A percentile compares a stretch with the other conserved stretches of the same genome.
phyloP scores from a whole-genome alignment of 495 filamentous ascomycete genomes.

The Tuber aestivum region DNA sequence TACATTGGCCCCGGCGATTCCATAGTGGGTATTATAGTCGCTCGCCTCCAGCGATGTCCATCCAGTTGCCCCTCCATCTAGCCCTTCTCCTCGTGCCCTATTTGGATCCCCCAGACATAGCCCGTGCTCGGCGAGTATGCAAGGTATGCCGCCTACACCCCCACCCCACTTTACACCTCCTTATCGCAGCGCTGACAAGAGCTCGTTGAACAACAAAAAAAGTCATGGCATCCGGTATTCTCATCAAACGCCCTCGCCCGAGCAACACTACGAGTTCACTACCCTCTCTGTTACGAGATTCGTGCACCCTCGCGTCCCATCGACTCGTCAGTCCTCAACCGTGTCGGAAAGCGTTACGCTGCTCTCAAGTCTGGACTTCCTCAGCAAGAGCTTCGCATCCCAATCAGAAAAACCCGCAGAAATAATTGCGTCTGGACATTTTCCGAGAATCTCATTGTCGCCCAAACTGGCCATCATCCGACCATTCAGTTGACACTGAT shows the following conservation, averaged over 20 bases:
- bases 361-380: constrained; percentile 20
- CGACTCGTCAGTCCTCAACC: constrained; percentile 10
- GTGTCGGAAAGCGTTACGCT: constrained; percentile 21
- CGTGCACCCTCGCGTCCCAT: constrained; percentile 10
- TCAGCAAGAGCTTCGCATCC: constrained; percentile 27
- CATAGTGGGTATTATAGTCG: neutral
- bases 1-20: neutral
- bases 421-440: constrained; percentile 32
- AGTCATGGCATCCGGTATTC: constrained; percentile 22
- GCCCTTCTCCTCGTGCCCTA: constrained; percentile 30
- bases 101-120: constrained; percentile 19
- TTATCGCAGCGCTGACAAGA: neutral
- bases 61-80: constrained; percentile 23
- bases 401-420: constrained; percentile 22
- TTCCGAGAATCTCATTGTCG: constrained; percentile 27
- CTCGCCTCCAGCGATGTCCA: neutral
- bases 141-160: constrained; percentile 6
- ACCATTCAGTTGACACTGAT: constrained; percentile 12
- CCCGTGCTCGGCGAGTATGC: constrained; percentile 22
- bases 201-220: neutral
- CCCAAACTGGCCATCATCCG: constrained; percentile 18
- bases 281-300: constrained; percentile 25
- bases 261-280: constrained; percentile 21
- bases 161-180: neutral
- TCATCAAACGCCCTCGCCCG: constrained; percentile 17